Evolutionary conservation across 768 basidiomycete species (phyloP).

Genomic region (Mycena rebaudengoi): DNA sequence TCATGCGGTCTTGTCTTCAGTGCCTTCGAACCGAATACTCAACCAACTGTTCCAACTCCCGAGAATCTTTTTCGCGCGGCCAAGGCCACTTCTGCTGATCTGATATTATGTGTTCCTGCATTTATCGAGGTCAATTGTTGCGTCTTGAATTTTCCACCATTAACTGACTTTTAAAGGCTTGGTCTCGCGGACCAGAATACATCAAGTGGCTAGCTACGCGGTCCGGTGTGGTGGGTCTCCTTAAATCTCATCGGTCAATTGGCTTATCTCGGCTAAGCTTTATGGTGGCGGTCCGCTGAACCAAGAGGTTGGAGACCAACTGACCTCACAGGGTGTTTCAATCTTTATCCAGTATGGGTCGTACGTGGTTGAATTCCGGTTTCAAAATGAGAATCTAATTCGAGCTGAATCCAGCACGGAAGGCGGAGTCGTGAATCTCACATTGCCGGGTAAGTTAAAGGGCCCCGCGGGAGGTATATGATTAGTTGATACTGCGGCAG

Average conservation of each 20-base stretch:
- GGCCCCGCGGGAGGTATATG: neutral
- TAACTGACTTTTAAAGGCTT: no score
- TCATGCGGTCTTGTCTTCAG: neutral
- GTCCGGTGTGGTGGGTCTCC: constrained; percentile 8
- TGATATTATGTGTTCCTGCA: no score
- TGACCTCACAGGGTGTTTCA: constrained; percentile 43
- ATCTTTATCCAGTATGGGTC: constrained; percentile 43
- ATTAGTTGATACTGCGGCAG: neutral
- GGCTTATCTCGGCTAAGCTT: constrained; percentile 32
- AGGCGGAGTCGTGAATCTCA: constrained; percentile 18
- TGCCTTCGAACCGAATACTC: neutral
- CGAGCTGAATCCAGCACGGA: no score
- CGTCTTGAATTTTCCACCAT: no score
- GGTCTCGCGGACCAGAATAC: constrained; percentile 33
- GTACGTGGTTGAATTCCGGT: constrained; percentile 27
- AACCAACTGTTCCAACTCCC: neutral
- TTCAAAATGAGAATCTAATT: neutral
- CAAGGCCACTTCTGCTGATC: no score
- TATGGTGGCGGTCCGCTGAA: constrained; percentile 51
- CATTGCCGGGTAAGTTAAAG: constrained; percentile 15
- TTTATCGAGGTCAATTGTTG: no score
- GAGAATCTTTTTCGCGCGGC: neutral
- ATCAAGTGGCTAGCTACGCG: constrained; percentile 26
- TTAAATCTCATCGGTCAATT: no score
- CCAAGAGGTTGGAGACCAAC: constrained; percentile 42